These are phyloP conservation scores for Saitozyma sp. DNA, from an alignment of 768 basidiomycete species.

Conservation along the genomic window DNA sequence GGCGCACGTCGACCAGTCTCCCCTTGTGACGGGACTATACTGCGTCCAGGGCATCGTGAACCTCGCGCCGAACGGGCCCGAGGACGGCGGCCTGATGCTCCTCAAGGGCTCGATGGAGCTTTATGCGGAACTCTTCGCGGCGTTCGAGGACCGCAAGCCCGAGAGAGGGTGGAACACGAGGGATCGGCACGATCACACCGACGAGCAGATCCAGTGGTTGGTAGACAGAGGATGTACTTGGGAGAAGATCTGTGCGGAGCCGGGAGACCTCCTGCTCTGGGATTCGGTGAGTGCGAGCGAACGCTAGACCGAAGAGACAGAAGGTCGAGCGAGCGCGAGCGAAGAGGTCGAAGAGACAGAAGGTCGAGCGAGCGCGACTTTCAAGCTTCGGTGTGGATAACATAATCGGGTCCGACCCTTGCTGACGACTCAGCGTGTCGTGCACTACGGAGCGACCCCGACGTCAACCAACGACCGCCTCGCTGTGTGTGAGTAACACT, in stretches of 20 bases:
- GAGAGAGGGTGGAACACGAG: conserved; percentile 29
- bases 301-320: no score
- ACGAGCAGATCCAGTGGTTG: conserved; percentile 44
- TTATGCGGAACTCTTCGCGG: conserved; percentile 25
- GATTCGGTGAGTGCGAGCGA: conserved; percentile 20
- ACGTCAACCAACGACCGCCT: conserved; percentile 28
- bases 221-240: conserved; percentile 42
- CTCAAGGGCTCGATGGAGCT: conserved; percentile 22
- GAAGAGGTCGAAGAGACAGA: no score
- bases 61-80: conserved; percentile 30
- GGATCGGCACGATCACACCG: conserved; percentile 32
- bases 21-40: conserved; percentile 10
- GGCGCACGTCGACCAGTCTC: conserved; percentile 37
- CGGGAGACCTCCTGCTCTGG: conserved; percentile 51
- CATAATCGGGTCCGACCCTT: no score
- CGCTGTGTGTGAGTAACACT: conserved; percentile 27
- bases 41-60: conserved; percentile 39
- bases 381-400: neutral
- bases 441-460: conserved; percentile 42
- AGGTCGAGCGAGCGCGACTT: no score
- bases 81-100: conserved; percentile 46
- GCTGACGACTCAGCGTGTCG: conserved; percentile 12
- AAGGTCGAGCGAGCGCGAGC: no score
- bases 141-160: conserved; percentile 32
- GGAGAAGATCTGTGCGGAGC: conserved; percentile 41